Evolutionary conservation across 1,139 yeast genomes (phyloP), one percentile per base, ranked within the genome.

Genomic region (Geotrichum aggregatum): DNA sequence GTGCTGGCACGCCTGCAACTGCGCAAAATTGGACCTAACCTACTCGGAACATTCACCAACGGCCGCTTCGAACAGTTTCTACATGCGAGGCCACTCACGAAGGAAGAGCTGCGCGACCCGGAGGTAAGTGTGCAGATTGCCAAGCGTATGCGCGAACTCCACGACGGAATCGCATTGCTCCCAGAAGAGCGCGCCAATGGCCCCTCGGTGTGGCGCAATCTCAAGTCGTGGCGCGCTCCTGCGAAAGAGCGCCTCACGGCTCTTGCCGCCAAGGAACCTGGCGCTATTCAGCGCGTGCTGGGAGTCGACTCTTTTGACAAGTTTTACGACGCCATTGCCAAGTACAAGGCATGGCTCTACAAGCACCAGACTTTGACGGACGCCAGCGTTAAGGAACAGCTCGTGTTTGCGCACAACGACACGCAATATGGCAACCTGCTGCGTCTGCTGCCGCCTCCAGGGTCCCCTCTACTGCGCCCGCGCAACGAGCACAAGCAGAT

Each of bases 81-180:
- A 58, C 87, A 92, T 50, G 89, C 89, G 33, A 73, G 79, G 54
- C 84, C 97, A 1, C 75, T 92, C 58, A 79, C 82, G 46, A 84
- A 81, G 61, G 76, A 78, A 11, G 88, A 87, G 60, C 79, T 92
- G 54, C 77, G 95, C 64, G 82, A 83, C 58, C 82, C 87, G 56
- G 82, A 83, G 22, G 82, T 87, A 19, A 82, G 92, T 47, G 83
- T 84, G 59, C 87, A 87, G 74, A 84, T 92, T 59, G 97, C 96
- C 8, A 82, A 96, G 72, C 83, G 98, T 72, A 92, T 92, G 98
- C 84, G 92, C 63, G 98, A 92, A 62, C 76, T 92, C 56, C 98
- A 92, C 65, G 77, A 77, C 56, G 89, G 91, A 63, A 82, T 92
- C 30, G 80, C 79, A n/a, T 71, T 92, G 52, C 77, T 79, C 33